Evolutionary conservation across 148 eudicot genomes (phyloP), one percentile per base, ranked within the genome.

Genomic region (Camellia lanceoleosa): DNA sequence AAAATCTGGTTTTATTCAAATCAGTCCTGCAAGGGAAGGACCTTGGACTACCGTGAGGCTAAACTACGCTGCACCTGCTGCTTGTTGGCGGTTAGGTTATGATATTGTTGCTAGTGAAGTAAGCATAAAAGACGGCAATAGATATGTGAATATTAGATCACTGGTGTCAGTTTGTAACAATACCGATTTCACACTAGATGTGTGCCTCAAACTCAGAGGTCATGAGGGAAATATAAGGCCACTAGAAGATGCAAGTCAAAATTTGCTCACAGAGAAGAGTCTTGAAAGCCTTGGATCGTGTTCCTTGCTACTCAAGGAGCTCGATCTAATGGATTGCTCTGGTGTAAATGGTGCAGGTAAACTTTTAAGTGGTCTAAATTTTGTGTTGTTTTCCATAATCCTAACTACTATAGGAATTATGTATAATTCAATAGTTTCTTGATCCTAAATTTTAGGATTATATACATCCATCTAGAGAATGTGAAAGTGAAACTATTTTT

Each of bases 101-200:
- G 91, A 89, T 78, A 90, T 96, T 64, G 98, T 96, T 86, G 99
- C 98, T 58, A 92, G 98, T 87, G 99, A 96, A 92, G 95, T 93
- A 66, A 88, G 86, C 71, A 88, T 93, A 68, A 85, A 79, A 82
- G 92, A 90, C 84, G 95, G 97, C 74, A 90, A 93, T 76, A 86
- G 97, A 96, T 92, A 91, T 83, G 98, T 96, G 61, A 90, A 81
- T 81, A 92, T 96, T 52, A 91, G 99, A 82, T 96, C 99, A 69
- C 86, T 96, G 80, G 98, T 91, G 79, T 92, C 97, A 68, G 94
- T 96, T 78, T 87, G 86, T 78, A 96, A 96, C 79, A 83, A 78
- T 65, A 93, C 99, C 16, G 92, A 93, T 43, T 87, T 92, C 69
- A 83, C 88, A 59, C 91, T 96, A 43, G 99, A 96, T 80, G 47